A percentile compares a stretch with the other conserved stretches of the same genome.
These are phyloP conservation scores for Terana coerulea DNA, from an alignment of 768 basidiomycete genomes.

Conservation along the genomic window DNA sequence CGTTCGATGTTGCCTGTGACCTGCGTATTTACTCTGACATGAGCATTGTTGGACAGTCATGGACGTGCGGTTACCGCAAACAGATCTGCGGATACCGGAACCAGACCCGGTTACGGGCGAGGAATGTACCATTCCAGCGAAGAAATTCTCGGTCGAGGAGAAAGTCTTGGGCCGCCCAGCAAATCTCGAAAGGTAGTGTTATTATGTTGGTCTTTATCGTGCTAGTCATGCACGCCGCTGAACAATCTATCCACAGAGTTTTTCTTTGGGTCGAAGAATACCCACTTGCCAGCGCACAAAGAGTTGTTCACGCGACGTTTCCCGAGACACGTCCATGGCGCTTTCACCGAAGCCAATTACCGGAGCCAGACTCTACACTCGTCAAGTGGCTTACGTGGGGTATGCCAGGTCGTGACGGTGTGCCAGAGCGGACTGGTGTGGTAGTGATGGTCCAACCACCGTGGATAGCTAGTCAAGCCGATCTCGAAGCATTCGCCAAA, in stretches of 20 bases:
- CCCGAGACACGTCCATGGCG: slow-evolving; percentile 28
- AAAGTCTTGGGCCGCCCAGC: slow-evolving; percentile 34
- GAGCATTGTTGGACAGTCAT: slow-evolving; percentile 32
- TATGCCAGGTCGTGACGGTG: slow-evolving; percentile 2
- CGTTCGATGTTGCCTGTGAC: slow-evolving; percentile 14
- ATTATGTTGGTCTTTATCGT: not conserved
- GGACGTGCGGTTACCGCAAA: slow-evolving; percentile 32
- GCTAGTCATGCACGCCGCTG: not conserved
- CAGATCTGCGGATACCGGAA: slow-evolving; percentile 33
- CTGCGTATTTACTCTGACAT: not conserved
- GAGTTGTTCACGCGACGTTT: slow-evolving; percentile 32
- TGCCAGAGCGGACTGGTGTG: slow-evolving; percentile 16
- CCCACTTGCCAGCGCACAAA: slow-evolving; percentile 48
- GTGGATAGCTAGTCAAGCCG: slow-evolving; percentile 33
- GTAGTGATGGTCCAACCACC: slow-evolving; percentile 36
- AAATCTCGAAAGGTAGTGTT: slow-evolving; percentile 41
- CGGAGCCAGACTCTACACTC: slow-evolving; percentile 7
- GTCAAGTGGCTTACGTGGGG: slow-evolving; percentile 13
- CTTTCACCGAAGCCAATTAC: slow-evolving; percentile 12
- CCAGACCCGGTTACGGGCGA: slow-evolving; percentile 26
- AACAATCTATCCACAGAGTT: slow-evolving; percentile 30
- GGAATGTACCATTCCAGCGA: slow-evolving; percentile 30
- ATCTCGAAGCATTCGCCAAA: slow-evolving; percentile 31
- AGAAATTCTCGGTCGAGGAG: slow-evolving; percentile 32
- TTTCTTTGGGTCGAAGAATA: slow-evolving; percentile 47